Base-by-base conservation (phyloP, 306 rosid genomes). In the Bauhinia variegata region DNA sequence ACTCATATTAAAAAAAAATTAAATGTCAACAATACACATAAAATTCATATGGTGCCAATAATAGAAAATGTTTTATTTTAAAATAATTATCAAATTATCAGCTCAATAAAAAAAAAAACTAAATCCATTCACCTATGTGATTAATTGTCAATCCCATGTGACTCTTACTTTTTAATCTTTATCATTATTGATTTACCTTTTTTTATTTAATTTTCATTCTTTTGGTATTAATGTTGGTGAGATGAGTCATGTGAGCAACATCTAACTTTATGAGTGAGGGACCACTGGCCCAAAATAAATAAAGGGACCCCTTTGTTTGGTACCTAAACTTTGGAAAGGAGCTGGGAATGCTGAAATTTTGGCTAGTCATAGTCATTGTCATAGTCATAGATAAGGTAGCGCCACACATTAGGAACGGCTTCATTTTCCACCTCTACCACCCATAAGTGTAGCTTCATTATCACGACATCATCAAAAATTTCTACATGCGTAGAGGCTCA, bases 201-300 rank as follows among this genome's bases (percentile, higher is more conserved):
- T n/a, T n/a, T n/a, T n/a, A n/a, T n/a, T 12, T 44, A 12, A 16
- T 31, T 62, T n/a, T 3, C 4, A 34, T 4, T 0, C 13, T 43
- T 50, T n/a, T n/a, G n/a, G n/a, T n/a, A n/a, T n/a, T 72, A 36
- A 83, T 31, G 46, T 31, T 34, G 51, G 76, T 18, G 68, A 63
- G 76, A 64, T 58, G 46, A 47, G 70, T 83, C 88, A 88, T 77
- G 88, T 88, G 89, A 80, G 47, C 3, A 60, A 63, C 73, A 68
- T 42, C 16, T 12, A 18, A 51, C 56, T 62, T 38, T 12, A n/a
- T n/a, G n/a, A n/a, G n/a, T n/a, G n/a, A 15, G 75, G 88, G 91
- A 81, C 91, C 91, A 85, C 34, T 8, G 17, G 48, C 76, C 62
- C 50, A 2, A 43, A 61, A 57, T 68, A 8, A n/a, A n/a, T n/a